phyloP scores from a whole-genome alignment of 495 filamentous ascomycete species.

The Lophiotrema nucula region DNA sequence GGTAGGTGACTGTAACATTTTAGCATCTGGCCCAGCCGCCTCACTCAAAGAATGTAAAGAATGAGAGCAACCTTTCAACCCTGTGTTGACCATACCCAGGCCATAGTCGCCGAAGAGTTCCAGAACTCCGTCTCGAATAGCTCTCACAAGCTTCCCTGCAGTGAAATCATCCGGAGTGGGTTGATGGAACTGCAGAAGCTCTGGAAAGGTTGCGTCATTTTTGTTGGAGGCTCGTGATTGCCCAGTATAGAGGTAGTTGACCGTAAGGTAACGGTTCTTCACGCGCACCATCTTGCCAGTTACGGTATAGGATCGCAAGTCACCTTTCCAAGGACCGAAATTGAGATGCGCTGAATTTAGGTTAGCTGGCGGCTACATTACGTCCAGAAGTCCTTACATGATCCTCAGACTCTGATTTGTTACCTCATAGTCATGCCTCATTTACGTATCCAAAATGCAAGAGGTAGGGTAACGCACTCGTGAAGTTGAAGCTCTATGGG shows the following conservation, averaged over 20 bases:
- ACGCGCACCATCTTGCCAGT: conserved; percentile 79
- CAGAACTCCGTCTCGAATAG: conserved; percentile 65
- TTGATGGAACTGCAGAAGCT: conserved; percentile 67
- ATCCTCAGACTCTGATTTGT: no score
- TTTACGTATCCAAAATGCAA: no score
- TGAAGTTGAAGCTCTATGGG: not conserved
- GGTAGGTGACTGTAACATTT: conserved; percentile 72
- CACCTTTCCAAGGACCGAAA: no score
- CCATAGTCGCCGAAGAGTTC: conserved; percentile 91
- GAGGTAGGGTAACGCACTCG: no score
- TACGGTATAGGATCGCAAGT: no score
- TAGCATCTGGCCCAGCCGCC: no score
- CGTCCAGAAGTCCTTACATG: no score
- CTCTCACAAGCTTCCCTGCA: conserved; percentile 59
- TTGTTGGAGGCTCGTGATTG: conserved; percentile 32
- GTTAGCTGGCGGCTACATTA: no score
- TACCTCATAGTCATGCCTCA: no score
- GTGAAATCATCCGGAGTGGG: conserved; percentile 70
- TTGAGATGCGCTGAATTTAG: no score
- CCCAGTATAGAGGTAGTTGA: conserved; percentile 82
- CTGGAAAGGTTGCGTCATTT: conserved; percentile 46
- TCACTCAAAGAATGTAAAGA: no score
- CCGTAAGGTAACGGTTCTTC: conserved; percentile 90
- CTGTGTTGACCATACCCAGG: conserved; percentile 60
- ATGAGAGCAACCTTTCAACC: conserved; percentile 56